phyloP scores from a whole-genome alignment of 306 rosid genomes.

The Cucurbita maxima region DNA sequence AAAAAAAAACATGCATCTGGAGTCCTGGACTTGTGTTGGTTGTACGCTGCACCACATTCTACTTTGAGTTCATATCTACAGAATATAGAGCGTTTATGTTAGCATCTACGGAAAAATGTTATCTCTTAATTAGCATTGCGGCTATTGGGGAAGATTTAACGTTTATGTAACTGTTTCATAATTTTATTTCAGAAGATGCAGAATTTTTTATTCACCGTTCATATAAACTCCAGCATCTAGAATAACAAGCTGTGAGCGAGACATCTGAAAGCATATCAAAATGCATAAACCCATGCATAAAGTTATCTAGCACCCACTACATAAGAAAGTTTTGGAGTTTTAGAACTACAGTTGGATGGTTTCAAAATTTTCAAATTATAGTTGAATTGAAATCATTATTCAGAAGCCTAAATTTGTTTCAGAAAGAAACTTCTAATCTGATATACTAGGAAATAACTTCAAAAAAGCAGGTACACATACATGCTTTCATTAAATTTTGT shows the following conservation, averaged over 20 bases:
- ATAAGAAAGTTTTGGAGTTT: not conserved
- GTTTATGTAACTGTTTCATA: not conserved
- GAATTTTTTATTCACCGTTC: not conserved
- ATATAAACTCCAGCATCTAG: not conserved
- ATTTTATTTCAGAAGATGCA: not conserved
- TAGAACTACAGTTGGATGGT: not conserved
- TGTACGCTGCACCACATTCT: conserved; percentile 58
- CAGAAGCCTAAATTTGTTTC: not conserved
- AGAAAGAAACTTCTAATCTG: too few relatives aligned
- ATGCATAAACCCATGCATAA: not conserved
- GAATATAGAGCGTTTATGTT: conserved; percentile 11
- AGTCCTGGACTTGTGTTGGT: conserved; percentile 60
- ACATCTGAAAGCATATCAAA: not conserved
- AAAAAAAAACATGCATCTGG: conserved; percentile 98
- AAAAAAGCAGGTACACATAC: too few relatives aligned
- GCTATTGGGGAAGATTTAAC: not conserved
- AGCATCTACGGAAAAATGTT: not conserved
- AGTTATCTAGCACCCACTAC: not conserved
- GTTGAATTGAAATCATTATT: not conserved
- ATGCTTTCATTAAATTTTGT: too few relatives aligned
- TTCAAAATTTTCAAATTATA: not conserved
- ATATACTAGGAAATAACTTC: too few relatives aligned
- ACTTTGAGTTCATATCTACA: conserved; percentile 86
- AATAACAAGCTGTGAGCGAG: not conserved
- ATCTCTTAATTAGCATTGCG: not conserved